Evolutionary conservation across 257 asterid species (phyloP).

Genomic region (Solanum habrochaites): DNA sequence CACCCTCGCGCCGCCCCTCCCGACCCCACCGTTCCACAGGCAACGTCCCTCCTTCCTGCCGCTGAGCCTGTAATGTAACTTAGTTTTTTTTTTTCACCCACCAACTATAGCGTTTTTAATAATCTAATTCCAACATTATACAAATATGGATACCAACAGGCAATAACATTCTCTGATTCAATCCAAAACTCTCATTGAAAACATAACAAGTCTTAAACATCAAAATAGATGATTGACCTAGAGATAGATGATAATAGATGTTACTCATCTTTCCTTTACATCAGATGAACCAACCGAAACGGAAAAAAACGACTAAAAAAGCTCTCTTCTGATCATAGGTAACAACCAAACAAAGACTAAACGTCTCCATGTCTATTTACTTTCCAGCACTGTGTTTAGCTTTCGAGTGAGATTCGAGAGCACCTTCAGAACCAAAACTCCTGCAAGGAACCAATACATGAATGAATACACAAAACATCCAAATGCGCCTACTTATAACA

Average conservation of each 20-base stretch:
- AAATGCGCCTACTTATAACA: background rate
- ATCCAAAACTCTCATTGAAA: background rate
- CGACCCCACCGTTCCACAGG: no score
- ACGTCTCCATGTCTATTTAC: background rate
- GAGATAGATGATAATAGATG: background rate
- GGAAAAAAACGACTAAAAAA: background rate
- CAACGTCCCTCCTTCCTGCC: no score
- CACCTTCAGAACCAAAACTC: constrained; percentile 37
- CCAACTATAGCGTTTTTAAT: no score
- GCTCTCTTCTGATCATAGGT: background rate
- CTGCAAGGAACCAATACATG: constrained; percentile 16
- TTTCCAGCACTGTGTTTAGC: constrained; percentile 58
- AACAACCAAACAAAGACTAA: background rate
- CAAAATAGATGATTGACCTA: background rate
- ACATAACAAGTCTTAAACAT: background rate
- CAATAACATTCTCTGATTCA: background rate
- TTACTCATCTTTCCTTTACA: background rate
- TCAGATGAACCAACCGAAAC: background rate
- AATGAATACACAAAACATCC: background rate
- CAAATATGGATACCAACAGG: background rate
- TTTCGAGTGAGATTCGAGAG: constrained; percentile 52
- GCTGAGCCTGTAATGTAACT: no score
- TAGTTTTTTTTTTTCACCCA: no score
- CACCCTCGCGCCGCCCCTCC: no score
- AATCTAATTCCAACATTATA: no score